Evolutionary conservation across 257 asterid species (phyloP), one percentile per base, ranked within the genome.

Genomic region (Marsdenia floribunda): DNA sequence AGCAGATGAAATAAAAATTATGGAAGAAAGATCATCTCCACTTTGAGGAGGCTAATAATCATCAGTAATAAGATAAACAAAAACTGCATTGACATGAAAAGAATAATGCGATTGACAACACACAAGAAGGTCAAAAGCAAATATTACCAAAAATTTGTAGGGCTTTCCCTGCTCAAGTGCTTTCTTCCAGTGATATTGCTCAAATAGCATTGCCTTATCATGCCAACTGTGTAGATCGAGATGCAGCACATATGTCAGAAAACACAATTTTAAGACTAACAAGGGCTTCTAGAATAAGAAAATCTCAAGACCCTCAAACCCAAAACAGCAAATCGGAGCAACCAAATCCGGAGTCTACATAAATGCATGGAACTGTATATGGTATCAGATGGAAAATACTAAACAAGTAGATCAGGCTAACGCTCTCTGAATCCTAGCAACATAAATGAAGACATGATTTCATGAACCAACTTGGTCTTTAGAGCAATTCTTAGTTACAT

Each of bases 111-210:
- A n/a, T 44, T 68, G 33, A 9, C 38, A 68, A 42, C 18, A n/a
- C 47, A n/a, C 12, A 44, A 44, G 57, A n/a, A 50, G 49, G 63
- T 26, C 1, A 35, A 40, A 52, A 5, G 26, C n/a, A 53, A 40
- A 9, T 68, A n/a, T 75, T 88, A 94, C 99, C 99, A 87, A 78
- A 72, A 92, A 94, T 75, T 92, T 73, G 77, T 88, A 90, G 3
- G 93, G 96, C 78, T 90, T 78, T 12, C 89, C 89, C 83, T 92
- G 87, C 53, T 80, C 83, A 13, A 80, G 88, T 54, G 97, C 96
- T 84, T 89, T 88, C 90, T 92, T 94, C 99, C 98, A 92, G 81
- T 94, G 99, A 79, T 94, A 72, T 49, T 94, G 99, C 83, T 92
- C 98, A 82, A 82, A 92, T 15, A 90, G 78, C 96, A 94, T 92